Base-by-base conservation (phyloP, 73 alveolate species). In the Tetrahymena malaccensis region DNA sequence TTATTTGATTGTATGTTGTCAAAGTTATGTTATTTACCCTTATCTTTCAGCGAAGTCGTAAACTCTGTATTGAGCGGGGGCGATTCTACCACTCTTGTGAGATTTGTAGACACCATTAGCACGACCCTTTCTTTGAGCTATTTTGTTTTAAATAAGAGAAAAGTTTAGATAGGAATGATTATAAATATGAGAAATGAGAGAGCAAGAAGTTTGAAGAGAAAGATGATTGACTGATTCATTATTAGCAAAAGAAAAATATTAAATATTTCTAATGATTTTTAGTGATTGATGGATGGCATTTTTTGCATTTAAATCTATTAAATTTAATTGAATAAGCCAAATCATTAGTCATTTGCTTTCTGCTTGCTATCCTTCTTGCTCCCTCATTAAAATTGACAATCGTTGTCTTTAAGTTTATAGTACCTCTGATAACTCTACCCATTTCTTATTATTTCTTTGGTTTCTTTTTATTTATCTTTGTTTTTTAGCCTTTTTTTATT, bases 71-170 rank as follows among this genome's bases (percentile, higher is more conserved):
- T 93, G 85, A 17, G 97, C 94, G 85, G 89, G 93, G 83, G 94
- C 97, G 43, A 95, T 95, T 95, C 97, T 95, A 93, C 94, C 40
- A 40, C 94, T 95, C 94, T 95, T 43, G 85, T 95, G 97, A 34
- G 96, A 70, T 70, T 84, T 95, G 85, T 93, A 95, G 70, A 95
- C 97, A 43, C 94, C 50, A 40, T 95, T 95, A 35, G 97, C 96
- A 35, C 94, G 93, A 83, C 97, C 97, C 97, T 95, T 95, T 95
- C 97, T 95, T 93, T 95, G 85, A 37, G 97, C 97, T 93, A 93
- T 4, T 35, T 37, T 34, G 10, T 34, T 17, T 21, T n/a, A 85
- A 85, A 25, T n/a, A 43, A 38, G 56, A 43, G 94, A 40, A 43
- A 33, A 33, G 94, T 85, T 85, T 85, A 70, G 89, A 27, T 27